Evolutionary conservation across 768 basidiomycete genomes (phyloP), one percentile per base, ranked within the genome.

Genomic region (Xanthoconium stramineum): DNA sequence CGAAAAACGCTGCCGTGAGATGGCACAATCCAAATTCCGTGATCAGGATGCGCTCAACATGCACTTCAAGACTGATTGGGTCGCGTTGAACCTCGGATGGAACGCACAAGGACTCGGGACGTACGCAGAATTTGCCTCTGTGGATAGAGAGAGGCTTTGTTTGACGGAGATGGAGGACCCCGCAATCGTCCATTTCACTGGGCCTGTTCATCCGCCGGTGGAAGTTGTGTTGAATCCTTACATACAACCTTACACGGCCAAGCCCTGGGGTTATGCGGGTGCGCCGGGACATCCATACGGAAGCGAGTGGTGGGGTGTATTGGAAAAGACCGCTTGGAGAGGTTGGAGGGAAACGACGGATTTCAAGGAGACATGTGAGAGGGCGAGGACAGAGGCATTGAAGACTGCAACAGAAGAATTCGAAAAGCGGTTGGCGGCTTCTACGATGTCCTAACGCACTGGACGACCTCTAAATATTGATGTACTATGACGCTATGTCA

Each of bases 41-140:
- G 82, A 83, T 55, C 83, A 84, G 51, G 83, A 85, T 61, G 75
- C 66, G 10, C 67, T 84, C 54, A 83, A 83, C 56, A 61, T 55
- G 19, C 73, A 77, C 62, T 83, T 83, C 59, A 61, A 57, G n/a
- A 67, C 55, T 7, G 64, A 74, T 35, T 83, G 81, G 80, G 57
- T 59, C n/a, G 50, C 69, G 37, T 54, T 84, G 30, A 64, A 66
- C 49, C 66, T 81, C 32, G 56, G 51, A 33, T 84, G 81, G 81
- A 84, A 84, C 53, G 82, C 81, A 5, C 80, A 82, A 47, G 83
- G 83, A 5, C 68, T 83, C 30, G 81, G 81, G 12, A 81, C 82
- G 11, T 85, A 83, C 58, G 79, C 78, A 6, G 62, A 65, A 15
- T 61, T 60, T 39, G 55, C 67, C 11, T 69, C 72, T 12, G 47